Evolutionary conservation across 768 basidiomycete genomes (phyloP), one percentile per base, ranked within the genome.

Genomic region (Leccinum fibrillosum): DNA sequence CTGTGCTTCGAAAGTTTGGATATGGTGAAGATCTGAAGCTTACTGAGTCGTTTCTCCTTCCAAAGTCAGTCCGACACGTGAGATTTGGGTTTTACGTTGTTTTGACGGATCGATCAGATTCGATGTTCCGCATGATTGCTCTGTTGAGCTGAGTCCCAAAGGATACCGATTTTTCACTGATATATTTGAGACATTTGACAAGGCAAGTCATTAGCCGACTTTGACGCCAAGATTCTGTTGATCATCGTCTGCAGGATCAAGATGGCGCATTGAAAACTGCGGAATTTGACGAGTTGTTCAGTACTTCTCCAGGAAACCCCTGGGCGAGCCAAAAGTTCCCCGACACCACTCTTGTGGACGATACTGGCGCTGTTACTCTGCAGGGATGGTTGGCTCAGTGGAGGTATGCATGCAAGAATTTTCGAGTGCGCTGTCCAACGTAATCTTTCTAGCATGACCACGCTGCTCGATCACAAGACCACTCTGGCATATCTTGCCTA

Each of bases 341-440:
- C 0, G 92, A 95, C 65, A 94, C 86, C 0, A 93, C 93, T 5
- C 80, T 94, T 48, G 86, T 90, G 15, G 89, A 93, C 64, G 94
- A 94, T 66, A 79, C 85, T 10, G 94, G 92, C 11, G 86, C 91
- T 28, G 90, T 98, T 17, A 98, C 95, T n/a, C 74, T 99, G 47
- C 95, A 98, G 75, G 92, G 94, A 1, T 99, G 96, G 96, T 76
- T 98, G 26, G 96, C 96, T 19, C 95, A 97, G 69, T 99, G 96
- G 96, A 96, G 92, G 94, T 94, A 53, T 63, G 80, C 72, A 34
- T n/a, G 42, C 28, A 55, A 30, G 57, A 48, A 44, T 34, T 56
- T 42, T 52, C 17, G 30, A 49, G 35, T 55, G 34, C 52, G 51
- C 39, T 56, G 44, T 23, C 34, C 37, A 44, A 62, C 49, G 15